phyloP scores from a whole-genome alignment of 2,329 filamentous ascomycete genomes.

The Alternaria angustiovoidea region DNA sequence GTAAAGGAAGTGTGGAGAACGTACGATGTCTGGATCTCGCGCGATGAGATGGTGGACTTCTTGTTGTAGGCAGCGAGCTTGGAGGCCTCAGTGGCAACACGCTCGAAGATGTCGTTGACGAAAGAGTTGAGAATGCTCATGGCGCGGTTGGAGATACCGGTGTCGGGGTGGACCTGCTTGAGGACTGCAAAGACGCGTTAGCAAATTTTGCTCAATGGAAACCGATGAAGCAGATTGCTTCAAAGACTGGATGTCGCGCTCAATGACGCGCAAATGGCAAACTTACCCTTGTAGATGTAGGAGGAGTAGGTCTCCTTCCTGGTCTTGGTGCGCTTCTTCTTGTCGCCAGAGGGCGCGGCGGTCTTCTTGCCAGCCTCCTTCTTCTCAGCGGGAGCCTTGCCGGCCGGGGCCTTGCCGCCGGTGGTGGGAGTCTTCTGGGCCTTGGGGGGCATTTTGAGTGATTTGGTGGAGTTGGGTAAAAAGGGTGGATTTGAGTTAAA shows the following conservation, averaged over 20 bases:
- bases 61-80: constrained; percentile 99
- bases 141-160: constrained; percentile 99
- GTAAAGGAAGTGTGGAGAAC: constrained; percentile 39
- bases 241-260: constrained; percentile 9
- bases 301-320: constrained; percentile 99
- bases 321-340: constrained; percentile 99
- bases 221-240: neutral
- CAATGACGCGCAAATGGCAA: constrained; percentile 21
- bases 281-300: constrained; percentile 99
- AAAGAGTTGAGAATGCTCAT: constrained; percentile 99
- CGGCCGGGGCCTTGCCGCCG: constrained; percentile 89
- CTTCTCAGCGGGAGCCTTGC: constrained; percentile 90
- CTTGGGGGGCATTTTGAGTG: constrained; percentile 88
- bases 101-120: constrained; percentile 99
- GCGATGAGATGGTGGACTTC: constrained; percentile 99
- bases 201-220: constrained; percentile 19
- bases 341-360: constrained; percentile 86
- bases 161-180: constrained; percentile 99
- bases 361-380: constrained; percentile 99
- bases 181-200: constrained; percentile 72
- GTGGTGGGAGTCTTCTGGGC: constrained; percentile 97
- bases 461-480: constrained; percentile 15
- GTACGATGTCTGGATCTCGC: constrained; percentile 97
- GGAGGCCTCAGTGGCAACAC: constrained; percentile 96
- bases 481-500: constrained; percentile 21